Conservation (phyloP, 78 protist genomes). For the Dictyostelium discoideum region DNA sequence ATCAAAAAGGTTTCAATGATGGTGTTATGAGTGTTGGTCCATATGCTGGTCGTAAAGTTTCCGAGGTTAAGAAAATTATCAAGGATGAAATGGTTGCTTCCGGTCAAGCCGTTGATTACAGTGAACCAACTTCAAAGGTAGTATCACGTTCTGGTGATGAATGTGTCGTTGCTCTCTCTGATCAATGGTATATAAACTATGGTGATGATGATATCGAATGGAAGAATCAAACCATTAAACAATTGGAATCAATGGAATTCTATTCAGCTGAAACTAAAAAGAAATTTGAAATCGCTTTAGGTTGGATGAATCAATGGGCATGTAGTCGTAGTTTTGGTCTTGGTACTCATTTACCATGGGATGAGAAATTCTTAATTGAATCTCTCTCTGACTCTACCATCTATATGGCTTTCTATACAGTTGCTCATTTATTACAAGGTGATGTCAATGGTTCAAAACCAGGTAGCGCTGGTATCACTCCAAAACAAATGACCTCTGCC, state of each 20-base stretch:
- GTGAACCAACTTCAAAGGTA: conserved; percentile 97
- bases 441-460: conserved; percentile 86
- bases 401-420: conserved; percentile 99
- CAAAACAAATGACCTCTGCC: conserved; percentile 87
- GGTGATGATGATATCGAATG: conserved; percentile 96
- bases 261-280: conserved; percentile 64
- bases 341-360: conserved; percentile 98
- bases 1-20: conserved; percentile 91
- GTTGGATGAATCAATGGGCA: conserved; percentile 97
- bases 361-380: conserved; percentile 94
- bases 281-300: conserved; percentile 73
- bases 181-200: conserved; percentile 99
- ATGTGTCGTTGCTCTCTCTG: conserved; percentile 98
- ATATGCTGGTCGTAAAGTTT: conserved; percentile 87
- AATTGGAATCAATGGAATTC: conserved; percentile 70
- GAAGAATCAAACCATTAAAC: conserved; percentile 69
- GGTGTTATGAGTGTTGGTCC: conserved; percentile 95
- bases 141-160: conserved; percentile 98
- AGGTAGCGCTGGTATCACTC: conserved; percentile 85
- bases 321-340: conserved; percentile 99
- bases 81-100: conserved; percentile 71
- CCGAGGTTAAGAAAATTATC: conserved; percentile 93
- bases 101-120: conserved; percentile 91
- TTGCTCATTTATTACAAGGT: conserved; percentile 97
- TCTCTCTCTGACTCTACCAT: conserved; percentile 99